Base-by-base conservation (phyloP, 345 rosid species). In the Hevea brasiliensis region DNA sequence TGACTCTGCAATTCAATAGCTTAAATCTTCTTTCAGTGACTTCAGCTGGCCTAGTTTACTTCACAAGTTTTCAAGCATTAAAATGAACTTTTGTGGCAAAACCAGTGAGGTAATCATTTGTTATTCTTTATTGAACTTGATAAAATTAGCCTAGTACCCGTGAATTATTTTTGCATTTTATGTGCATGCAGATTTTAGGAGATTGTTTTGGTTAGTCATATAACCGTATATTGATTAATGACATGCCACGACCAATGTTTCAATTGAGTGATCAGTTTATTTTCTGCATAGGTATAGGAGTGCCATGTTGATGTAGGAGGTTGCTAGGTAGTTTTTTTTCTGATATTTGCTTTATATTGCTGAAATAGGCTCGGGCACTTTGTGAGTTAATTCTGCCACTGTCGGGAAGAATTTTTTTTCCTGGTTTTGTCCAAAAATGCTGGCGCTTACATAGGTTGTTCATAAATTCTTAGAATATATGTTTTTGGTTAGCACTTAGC, bases 91-190 rank as follows among this genome's bases (percentile, higher is more conserved):
- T 24, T 61, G 13, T 54, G 78, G 72, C 44, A 67, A 79, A 71
- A 74, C 79, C 73, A 54, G 61, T 42, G 70, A 75, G 89, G 84
- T 86, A 83, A 59, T 56, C 37, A 0, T 45, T 61, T 71, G 12
- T 65, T 59, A 58, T 75, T 68, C 35, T 55, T 59, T 65, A n/a
- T 23, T 26, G 20, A 56, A 29, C 29, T 66, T 12, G 45, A 17
- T 65, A 47, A 37, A 32, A 15, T 23, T 54, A 7, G 8, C 6
- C 7, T 8, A 20, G 21, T 55, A 13, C 37, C 13, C 18, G 32
- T 45, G 68, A 50, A 24, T 27, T 40, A 44, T 58, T 13, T 24
- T 8, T 35, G 51, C 50, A 32, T 65, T 35, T 59, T 68, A 13
- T 56, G 73, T 42, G 24, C 11, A 21, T 68, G 27, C 42, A 61